Evolutionary conservation across 768 basidiomycete genomes (phyloP).

Genomic region (Tulasnella calospora): DNA sequence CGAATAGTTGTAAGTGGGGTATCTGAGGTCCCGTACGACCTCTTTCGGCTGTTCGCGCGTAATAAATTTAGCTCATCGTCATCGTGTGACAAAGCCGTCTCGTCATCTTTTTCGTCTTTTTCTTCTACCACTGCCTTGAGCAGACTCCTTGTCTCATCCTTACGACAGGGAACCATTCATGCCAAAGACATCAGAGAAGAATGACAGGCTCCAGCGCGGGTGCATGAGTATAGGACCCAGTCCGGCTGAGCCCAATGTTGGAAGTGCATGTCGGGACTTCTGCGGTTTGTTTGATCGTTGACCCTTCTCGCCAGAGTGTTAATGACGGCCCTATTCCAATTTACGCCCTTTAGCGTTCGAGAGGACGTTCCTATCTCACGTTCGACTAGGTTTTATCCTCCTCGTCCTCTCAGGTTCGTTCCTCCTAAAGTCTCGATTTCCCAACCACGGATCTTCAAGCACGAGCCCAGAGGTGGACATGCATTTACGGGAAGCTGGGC

Average conservation of each 20-base stretch:
- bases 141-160: background rate
- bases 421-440: conserved; percentile 10
- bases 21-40: too few relatives aligned
- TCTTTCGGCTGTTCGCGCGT: too few relatives aligned
- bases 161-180: background rate
- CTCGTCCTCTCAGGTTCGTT: conserved; percentile 1
- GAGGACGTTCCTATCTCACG: conserved; percentile 12
- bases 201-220: background rate
- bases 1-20: too few relatives aligned
- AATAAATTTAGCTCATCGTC: too few relatives aligned
- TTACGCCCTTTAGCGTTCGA: conserved; percentile 1
- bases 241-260: background rate
- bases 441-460: background rate
- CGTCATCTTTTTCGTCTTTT: background rate
- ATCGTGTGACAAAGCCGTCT: too few relatives aligned
- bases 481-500: background rate
- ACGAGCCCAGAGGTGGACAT: background rate
- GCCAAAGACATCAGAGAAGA: background rate
- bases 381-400: conserved; percentile 20
- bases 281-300: conserved; percentile 1
- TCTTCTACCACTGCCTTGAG: background rate
- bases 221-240: background rate
- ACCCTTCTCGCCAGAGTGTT: background rate
- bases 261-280: conserved; percentile 17
- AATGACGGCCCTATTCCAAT: background rate